Evolutionary conservation across 345 rosid genomes (phyloP).

Genomic region (Lumnitzera racemosa): DNA sequence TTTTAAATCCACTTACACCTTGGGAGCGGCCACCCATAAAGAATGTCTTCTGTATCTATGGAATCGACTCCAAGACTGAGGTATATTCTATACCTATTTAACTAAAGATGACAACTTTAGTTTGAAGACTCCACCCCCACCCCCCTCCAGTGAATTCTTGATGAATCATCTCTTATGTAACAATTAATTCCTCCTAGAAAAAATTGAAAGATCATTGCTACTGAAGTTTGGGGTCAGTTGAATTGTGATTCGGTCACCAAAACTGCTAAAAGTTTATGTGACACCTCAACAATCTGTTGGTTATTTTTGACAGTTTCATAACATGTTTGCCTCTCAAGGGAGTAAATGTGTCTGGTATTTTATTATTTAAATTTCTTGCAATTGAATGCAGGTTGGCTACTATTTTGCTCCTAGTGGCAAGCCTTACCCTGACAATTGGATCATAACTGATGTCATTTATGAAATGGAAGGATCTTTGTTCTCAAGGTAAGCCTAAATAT

Average conservation of each 20-base stretch:
- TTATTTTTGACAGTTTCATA: too few relatives aligned
- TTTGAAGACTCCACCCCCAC: too few relatives aligned
- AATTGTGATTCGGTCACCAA: too few relatives aligned
- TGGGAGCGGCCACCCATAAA: constrained; percentile 99
- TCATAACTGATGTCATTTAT: constrained; percentile 81
- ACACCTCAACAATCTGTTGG: too few relatives aligned
- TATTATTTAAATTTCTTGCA: constrained; percentile 7
- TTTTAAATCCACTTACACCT: constrained; percentile 89
- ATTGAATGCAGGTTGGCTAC: constrained; percentile 71
- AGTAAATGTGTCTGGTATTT: background rate
- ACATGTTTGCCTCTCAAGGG: background rate
- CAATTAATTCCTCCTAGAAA: too few relatives aligned
- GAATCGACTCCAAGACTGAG: constrained; percentile 86
- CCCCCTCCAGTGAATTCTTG: background rate
- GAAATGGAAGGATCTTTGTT: constrained; percentile 83
- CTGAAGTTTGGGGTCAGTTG: background rate
- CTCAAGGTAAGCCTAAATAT: constrained; percentile 44
- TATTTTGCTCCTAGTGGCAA: constrained; percentile 97
- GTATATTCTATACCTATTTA: constrained; percentile 18
- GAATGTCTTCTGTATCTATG: constrained; percentile 93
- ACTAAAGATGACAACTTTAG: too few relatives aligned
- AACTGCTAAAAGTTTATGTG: too few relatives aligned
- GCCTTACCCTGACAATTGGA: constrained; percentile 99
- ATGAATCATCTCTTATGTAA: background rate
- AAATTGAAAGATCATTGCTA: background rate